Evolutionary conservation across 306 rosid genomes (phyloP).

Genomic region (Coriaria nepalensis): DNA sequence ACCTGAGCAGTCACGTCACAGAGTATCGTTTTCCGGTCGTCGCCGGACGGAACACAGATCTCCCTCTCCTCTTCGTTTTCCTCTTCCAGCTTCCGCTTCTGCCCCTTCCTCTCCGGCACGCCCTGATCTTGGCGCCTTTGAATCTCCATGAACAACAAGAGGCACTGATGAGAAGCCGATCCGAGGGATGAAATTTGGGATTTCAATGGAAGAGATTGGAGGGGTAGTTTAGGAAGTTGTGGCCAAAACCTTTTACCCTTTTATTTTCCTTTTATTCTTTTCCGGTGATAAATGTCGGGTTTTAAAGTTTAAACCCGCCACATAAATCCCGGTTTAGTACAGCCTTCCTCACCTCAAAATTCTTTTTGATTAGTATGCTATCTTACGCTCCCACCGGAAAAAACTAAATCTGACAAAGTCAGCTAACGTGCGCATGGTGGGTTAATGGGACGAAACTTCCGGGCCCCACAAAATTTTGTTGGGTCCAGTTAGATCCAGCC

Average conservation of each 20-base stretch:
- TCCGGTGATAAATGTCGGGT: no score
- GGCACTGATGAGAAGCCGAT: slow-evolving; percentile 16
- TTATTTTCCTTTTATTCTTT: neutral
- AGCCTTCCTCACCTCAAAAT: slow-evolving; percentile 6
- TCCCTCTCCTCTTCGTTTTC: slow-evolving; percentile 46
- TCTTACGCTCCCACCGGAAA: slow-evolving; percentile 22
- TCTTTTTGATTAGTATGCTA: neutral
- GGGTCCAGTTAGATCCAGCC: slow-evolving; percentile 13
- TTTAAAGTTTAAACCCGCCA: slow-evolving; percentile 24
- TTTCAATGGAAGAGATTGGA: slow-evolving; percentile 12
- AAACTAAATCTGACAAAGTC: neutral
- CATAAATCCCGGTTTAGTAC: slow-evolving; percentile 11
- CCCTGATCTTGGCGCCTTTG: slow-evolving; percentile 48
- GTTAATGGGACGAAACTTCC: neutral
- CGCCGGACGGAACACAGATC: slow-evolving; percentile 57
- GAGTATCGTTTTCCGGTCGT: slow-evolving; percentile 46
- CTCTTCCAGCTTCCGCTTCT: slow-evolving; percentile 82
- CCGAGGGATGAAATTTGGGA: slow-evolving; percentile 11
- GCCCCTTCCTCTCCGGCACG: slow-evolving; percentile 79
- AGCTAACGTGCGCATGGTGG: slow-evolving; percentile 13
- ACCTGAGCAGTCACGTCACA: slow-evolving; percentile 53
- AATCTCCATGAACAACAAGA: slow-evolving; percentile 49
- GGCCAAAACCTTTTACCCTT: neutral
- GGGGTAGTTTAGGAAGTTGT: slow-evolving; percentile 4
- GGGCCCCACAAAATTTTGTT: slow-evolving; percentile 13